Evolutionary conservation across 192 early-diverging fungal genomes (phyloP), one percentile per base, ranked within the genome.

Genomic region (Backusella westeae): DNA sequence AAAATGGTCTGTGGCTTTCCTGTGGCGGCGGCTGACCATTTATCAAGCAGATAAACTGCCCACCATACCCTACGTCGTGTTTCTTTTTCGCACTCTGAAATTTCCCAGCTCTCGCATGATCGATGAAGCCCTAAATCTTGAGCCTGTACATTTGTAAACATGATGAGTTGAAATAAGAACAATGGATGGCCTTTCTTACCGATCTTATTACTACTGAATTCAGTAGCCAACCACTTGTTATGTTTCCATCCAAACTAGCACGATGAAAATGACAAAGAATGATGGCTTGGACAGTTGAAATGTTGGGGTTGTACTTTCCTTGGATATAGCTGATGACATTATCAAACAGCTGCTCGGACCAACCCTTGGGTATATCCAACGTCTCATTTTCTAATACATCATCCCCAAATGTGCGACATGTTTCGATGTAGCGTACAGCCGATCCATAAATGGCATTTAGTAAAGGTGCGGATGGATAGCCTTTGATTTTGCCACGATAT

Each of bases 51-150:
- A 71, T 90, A 93, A 75, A 88, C 89, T 12, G 88, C 82, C 93
- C 93, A 94, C 92, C 92, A 94, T 1, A 91, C 87, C n/a, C 91
- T 87, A 59, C 87, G 88, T 34, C 93, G 80, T 34, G 88, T 83
- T 76, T 93, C 90, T 2, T 81, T 80, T 69, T 94, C 91, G n/a
- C 83, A 73, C 17, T 82, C 83, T 41, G 84, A 78, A 34, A 87
- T 44, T 53, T 82, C 81, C 88, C 89, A 90, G 14, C 82, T 84
- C 3, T 84, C 79, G 17, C 83, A 85, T 78, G 90, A 89, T 49
- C 92, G 85, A 75, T 94, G 92, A 69, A 94, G 85, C 10, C 93
- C 93, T 63, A 94, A 69, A 77, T 94, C 93, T 81, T 93, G 92
- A 21, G 93, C 92, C 84, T 77, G 65, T 34, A 1, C 32, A 12